Percentiles rank a stretch among this genome's conserved stretches.
These are phyloP conservation scores for Apiotrichum sp. DNA, from an alignment of 1,284 basidiomycete species.

Conservation along the genomic window DNA sequence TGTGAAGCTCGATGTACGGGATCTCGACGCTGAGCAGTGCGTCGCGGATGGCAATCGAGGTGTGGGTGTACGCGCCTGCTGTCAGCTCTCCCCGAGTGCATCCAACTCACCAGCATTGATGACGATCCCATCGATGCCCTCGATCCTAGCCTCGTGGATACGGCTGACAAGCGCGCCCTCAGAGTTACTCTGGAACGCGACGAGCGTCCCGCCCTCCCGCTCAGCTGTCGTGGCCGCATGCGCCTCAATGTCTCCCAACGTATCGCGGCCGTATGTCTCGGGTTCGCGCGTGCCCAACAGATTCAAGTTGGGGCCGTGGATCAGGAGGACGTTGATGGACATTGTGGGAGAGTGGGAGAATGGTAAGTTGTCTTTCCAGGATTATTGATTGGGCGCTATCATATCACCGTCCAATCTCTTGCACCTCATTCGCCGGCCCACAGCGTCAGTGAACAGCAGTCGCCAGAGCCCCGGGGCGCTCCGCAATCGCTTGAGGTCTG, in stretches of 20 bases:
- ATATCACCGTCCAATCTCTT: background rate
- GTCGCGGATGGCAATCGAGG: slow-evolving; percentile 40
- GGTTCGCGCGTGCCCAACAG: slow-evolving; percentile 44
- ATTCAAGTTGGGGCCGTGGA: slow-evolving; percentile 45
- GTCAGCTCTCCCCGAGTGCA: no score
- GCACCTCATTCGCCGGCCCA: no score
- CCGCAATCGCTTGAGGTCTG: no score
- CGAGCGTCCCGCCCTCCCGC: slow-evolving; percentile 2
- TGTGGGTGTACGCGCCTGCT: slow-evolving; percentile 31
- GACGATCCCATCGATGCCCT: slow-evolving; percentile 33
- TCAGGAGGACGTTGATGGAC: slow-evolving; percentile 3
- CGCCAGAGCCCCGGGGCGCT: background rate
- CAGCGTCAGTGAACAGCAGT: background rate
- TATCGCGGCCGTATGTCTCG: slow-evolving; percentile 40
- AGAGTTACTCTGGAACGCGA: slow-evolving; percentile 40
- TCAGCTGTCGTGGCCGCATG: no score
- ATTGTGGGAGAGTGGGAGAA: slow-evolving; percentile 4
- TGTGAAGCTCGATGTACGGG: slow-evolving; percentile 45
- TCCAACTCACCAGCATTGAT: slow-evolving; percentile 34
- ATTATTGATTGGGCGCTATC: background rate
- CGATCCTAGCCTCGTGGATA: slow-evolving; percentile 33
- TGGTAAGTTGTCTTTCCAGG: slow-evolving; percentile 9
- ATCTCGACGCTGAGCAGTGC: slow-evolving; percentile 32
- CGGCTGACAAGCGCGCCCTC: slow-evolving; percentile 44
- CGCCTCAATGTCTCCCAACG: slow-evolving; percentile 29